Conservation (phyloP, 768 basidiomycete genomes). For the Leccinum olivaceopallidum region DNA sequence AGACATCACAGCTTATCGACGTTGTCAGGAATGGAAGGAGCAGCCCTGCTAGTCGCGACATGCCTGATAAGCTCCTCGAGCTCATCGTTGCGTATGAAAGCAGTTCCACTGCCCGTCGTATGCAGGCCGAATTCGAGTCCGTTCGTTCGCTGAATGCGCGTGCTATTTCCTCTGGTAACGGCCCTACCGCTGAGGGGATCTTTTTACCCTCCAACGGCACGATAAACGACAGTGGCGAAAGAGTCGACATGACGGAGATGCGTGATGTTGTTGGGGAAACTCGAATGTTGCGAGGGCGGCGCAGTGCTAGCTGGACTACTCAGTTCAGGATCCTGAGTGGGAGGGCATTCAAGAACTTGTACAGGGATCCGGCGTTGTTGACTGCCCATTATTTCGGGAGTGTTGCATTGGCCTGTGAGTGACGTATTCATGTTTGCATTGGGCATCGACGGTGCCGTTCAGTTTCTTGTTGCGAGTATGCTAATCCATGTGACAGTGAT, state of each 20-base stretch:
- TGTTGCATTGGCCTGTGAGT: slow-evolving; percentile 79
- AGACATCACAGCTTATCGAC: slow-evolving; percentile 73
- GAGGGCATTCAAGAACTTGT: slow-evolving; percentile 96
- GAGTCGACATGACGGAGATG: slow-evolving; percentile 42
- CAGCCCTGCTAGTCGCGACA: slow-evolving; percentile 31
- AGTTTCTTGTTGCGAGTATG: background rate
- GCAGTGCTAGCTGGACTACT: slow-evolving; percentile 82
- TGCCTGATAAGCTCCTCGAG: slow-evolving; percentile 60
- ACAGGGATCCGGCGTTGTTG: slow-evolving; percentile 91
- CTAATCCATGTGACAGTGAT: slow-evolving; percentile 51
- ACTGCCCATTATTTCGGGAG: slow-evolving; percentile 88
- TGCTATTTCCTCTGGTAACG: background rate
- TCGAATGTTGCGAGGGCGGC: slow-evolving; percentile 63
- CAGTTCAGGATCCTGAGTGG: slow-evolving; percentile 96
- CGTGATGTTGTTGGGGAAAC: slow-evolving; percentile 74
- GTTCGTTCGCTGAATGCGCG: slow-evolving; percentile 28
- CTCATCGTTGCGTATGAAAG: slow-evolving; percentile 73
- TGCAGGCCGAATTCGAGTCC: slow-evolving; percentile 62
- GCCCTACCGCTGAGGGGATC: background rate
- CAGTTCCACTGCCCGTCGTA: slow-evolving; percentile 63
- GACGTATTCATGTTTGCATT: slow-evolving; percentile 2
- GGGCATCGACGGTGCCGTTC: background rate
- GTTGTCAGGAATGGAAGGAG: slow-evolving; percentile 44
- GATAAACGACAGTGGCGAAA: slow-evolving; percentile 23
- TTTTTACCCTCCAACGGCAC: slow-evolving; percentile 29